phyloP scores from a whole-genome alignment of 2,329 filamentous ascomycete species.

The Paecilomyces sp. region DNA sequence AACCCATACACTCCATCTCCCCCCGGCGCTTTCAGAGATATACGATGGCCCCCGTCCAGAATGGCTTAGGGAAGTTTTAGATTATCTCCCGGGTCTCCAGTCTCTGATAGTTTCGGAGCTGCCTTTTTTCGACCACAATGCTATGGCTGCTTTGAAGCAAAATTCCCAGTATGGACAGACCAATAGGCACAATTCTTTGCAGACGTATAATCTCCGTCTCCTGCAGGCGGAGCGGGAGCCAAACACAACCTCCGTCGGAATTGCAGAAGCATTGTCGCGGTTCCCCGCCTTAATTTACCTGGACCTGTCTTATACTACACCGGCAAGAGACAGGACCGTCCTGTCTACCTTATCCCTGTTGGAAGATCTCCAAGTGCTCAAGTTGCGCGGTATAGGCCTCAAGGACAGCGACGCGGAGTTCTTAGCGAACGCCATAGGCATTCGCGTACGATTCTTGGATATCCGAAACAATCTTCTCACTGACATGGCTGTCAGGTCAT shows the following conservation, averaged over 20 bases:
- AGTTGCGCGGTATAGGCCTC: constrained; percentile 47
- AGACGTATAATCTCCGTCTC: constrained; percentile 44
- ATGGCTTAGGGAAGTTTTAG: constrained; percentile 54
- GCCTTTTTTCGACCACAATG: constrained; percentile 56
- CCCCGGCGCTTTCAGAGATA: constrained; percentile 53
- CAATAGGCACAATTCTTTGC: constrained; percentile 3
- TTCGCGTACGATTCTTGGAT: constrained; percentile 49
- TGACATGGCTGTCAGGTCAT: constrained; percentile 45
- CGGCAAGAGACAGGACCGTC: constrained; percentile 43
- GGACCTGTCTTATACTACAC: constrained; percentile 49
- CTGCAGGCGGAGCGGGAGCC: constrained; percentile 50
- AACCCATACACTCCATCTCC: constrained; percentile 56
- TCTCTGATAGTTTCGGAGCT: constrained; percentile 52
- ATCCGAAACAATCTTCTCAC: constrained; percentile 52
- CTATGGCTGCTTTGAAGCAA: constrained; percentile 44
- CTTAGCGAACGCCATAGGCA: constrained; percentile 46
- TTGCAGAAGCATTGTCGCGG: constrained; percentile 45
- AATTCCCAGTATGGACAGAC: constrained; percentile 6
- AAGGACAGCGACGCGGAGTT: constrained; percentile 47
- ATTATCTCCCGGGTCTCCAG: constrained; percentile 52
- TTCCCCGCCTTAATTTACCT: constrained; percentile 52
- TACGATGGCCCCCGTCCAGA: constrained; percentile 53
- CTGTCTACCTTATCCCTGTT: constrained; percentile 41
- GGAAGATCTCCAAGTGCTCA: constrained; percentile 49
- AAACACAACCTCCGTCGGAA: constrained; percentile 50